Base-by-base conservation (phyloP, 352 stramenopile species). In the Phytophthora meadii region DNA sequence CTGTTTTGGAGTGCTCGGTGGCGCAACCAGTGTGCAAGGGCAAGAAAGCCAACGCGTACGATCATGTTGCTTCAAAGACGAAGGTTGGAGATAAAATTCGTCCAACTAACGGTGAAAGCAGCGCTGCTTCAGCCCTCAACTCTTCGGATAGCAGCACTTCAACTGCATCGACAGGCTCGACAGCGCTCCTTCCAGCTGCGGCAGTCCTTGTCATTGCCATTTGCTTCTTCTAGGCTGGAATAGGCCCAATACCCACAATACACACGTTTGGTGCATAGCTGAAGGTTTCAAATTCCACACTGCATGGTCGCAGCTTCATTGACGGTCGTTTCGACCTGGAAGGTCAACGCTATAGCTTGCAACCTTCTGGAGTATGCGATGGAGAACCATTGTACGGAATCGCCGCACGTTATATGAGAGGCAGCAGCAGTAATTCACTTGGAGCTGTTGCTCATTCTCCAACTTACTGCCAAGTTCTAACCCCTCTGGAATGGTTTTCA, bases 21-120 rank as follows among this genome's bases (percentile, higher is more conserved):
- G 64, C 61, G 22, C 79, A 90, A 52, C 83, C 81, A 27, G 46
- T 78, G 25, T 90, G 83, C 72, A 82, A 77, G 4, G 74, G 74
- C 27, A 76, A 82, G 48, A 84, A 88, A 56, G 77, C 82, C 22
- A 92, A 92, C 39, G 46, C 61, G 0, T 76, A 70, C 27, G 71
- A 72, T 63, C 79, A 90, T 30, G 34, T 40, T n/a, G 9, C 34
- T 12, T 49, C 46, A 22, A 60, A 30, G 5, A 69, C 58, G 5
- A 72, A 69, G 45, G 59, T 77, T 19, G 63, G 68, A 25, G 68
- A 79, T 19, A 76, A 72, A 40, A 42, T 58, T 36, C 61, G 39
- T 0, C 70, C 65, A 11, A 64, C 59, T 32, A 77, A 77, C 30
- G 55, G 58, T 4, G 59, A 63, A 22, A 73, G 53, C 42, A 73